These are phyloP conservation scores for Ogataea kodamae DNA, from an alignment of 805 yeast species.

Conservation along the genomic window DNA sequence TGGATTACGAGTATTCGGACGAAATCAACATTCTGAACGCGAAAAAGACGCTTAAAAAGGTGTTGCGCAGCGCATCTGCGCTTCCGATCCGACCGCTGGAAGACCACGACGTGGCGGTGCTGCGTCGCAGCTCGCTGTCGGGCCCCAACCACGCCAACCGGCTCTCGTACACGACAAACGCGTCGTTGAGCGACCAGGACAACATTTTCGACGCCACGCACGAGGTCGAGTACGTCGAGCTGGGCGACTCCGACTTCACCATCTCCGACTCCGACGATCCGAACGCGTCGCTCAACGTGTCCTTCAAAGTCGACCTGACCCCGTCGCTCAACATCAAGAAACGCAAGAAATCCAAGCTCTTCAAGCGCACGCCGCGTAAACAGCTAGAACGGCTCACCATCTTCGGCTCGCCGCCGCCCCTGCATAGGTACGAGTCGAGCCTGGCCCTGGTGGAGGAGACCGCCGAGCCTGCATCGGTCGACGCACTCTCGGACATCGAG, in stretches of 20 bases:
- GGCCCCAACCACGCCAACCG: constrained; percentile 15
- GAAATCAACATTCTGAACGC: constrained; percentile 49
- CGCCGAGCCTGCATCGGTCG: constrained; percentile 5
- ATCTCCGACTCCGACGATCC: constrained; percentile 20
- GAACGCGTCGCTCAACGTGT: constrained; percentile 28
- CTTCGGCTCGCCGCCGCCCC: constrained; percentile 17
- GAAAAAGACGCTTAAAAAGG: constrained; percentile 38
- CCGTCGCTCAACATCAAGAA: constrained; percentile 27
- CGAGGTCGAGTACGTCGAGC: constrained; percentile 26
- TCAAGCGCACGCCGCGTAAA: constrained; percentile 26
- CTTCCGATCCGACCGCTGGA: constrained; percentile 26
- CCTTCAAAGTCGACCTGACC: constrained; percentile 28
- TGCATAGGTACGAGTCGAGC: constrained; percentile 22
- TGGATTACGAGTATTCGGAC: constrained; percentile 46
- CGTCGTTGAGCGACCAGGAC: constrained; percentile 18
- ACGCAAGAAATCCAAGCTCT: constrained; percentile 24
- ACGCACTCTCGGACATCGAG: constrained; percentile 10
- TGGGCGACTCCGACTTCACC: constrained; percentile 28
- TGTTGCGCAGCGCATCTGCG: constrained; percentile 34
- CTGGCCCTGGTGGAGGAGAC: constrained; percentile 21
- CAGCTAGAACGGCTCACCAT: constrained; percentile 25
- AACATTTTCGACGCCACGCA: constrained; percentile 21
- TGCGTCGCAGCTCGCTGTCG: constrained; percentile 15
- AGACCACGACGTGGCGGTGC: constrained; percentile 2
- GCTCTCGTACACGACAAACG: constrained; percentile 19